Percentiles rank a stretch among this genome's conserved stretches.
These are phyloP conservation scores for Chimonanthus praecox DNA, from an alignment of 164 flowering plant genomes.

Conservation along the genomic window DNA sequence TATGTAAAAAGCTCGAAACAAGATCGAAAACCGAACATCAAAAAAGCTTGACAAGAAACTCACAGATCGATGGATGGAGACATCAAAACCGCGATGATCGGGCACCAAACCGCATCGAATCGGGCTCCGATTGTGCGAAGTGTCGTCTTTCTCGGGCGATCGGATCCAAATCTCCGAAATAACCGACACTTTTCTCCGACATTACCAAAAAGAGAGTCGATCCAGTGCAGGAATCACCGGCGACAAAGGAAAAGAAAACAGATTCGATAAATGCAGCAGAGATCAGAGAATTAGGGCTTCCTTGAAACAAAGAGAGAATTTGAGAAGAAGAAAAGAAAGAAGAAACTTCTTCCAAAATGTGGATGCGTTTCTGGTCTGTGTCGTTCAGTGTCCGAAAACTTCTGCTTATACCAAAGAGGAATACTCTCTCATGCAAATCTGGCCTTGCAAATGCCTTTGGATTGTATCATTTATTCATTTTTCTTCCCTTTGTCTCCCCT, in stretches of 20 bases:
- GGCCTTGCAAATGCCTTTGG: too few relatives aligned
- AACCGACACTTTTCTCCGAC: constrained; percentile 9
- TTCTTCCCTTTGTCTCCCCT: too few relatives aligned
- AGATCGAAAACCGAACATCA: constrained; percentile 16
- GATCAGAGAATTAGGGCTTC: constrained; percentile 5
- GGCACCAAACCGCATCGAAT: constrained; percentile 3
- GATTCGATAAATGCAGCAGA: neutral
- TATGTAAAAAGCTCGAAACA: neutral
- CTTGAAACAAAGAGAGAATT: neutral
- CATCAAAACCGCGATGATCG: constrained; percentile 20
- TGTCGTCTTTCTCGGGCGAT: constrained; percentile 5
- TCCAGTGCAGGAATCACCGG: neutral
- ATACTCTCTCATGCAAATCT: too few relatives aligned
- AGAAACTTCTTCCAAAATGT: neutral
- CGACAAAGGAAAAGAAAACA: neutral
- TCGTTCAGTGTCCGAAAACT: constrained; percentile 9
- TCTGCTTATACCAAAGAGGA: neutral
- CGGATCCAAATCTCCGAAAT: constrained; percentile 10
- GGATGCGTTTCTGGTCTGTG: constrained; percentile 6
- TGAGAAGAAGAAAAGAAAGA: neutral
- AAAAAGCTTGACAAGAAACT: constrained; percentile 9
- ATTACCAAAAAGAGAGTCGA: neutral
- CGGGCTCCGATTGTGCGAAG: neutral
- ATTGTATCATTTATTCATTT: too few relatives aligned
- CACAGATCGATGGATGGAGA: constrained; percentile 20